phyloP scores from a whole-genome alignment of 305 asterid species.

The Stenogyne calaminthoides region DNA sequence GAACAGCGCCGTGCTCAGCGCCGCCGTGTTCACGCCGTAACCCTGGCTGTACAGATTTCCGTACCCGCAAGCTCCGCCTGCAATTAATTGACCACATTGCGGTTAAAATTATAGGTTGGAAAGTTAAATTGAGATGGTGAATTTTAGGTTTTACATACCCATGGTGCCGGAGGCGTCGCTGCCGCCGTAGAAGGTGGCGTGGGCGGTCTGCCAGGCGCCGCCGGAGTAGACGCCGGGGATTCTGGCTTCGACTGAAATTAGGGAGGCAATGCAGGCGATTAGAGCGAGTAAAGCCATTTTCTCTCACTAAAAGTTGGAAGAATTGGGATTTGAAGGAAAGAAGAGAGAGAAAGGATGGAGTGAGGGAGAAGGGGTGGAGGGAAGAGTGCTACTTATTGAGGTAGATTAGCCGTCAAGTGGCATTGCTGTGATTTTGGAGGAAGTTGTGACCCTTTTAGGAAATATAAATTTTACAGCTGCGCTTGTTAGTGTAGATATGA shows the following conservation, averaged over 20 bases:
- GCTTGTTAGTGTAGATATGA: slow-evolving; percentile 20
- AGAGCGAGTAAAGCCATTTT: slow-evolving; percentile 47
- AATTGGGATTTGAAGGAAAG: no score
- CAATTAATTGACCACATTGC: background rate
- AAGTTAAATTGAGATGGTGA: background rate
- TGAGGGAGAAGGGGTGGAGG: slow-evolving; percentile 42
- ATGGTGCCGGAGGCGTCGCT: slow-evolving; percentile 94
- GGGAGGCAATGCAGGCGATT: slow-evolving; percentile 42
- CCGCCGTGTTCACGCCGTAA: slow-evolving; percentile 84
- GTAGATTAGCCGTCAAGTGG: slow-evolving; percentile 46
- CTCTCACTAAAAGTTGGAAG: background rate
- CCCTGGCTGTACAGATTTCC: slow-evolving; percentile 89
- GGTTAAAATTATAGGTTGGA: background rate
- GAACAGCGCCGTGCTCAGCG: slow-evolving; percentile 86
- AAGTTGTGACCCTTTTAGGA: slow-evolving; percentile 15
- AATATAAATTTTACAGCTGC: slow-evolving; percentile 18
- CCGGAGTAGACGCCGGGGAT: slow-evolving; percentile 73
- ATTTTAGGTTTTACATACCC: slow-evolving; percentile 47
- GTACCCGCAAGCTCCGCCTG: slow-evolving; percentile 92
- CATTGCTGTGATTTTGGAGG: slow-evolving; percentile 49
- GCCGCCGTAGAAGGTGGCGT: slow-evolving; percentile 95
- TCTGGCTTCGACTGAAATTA: slow-evolving; percentile 42
- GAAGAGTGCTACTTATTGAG: slow-evolving; percentile 70
- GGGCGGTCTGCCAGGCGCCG: slow-evolving; percentile 69
- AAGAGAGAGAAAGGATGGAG: slow-evolving; percentile 9